phyloP scores from a whole-genome alignment of 2,329 filamentous ascomycete genomes.

The Hymenoscyphus repandus region DNA sequence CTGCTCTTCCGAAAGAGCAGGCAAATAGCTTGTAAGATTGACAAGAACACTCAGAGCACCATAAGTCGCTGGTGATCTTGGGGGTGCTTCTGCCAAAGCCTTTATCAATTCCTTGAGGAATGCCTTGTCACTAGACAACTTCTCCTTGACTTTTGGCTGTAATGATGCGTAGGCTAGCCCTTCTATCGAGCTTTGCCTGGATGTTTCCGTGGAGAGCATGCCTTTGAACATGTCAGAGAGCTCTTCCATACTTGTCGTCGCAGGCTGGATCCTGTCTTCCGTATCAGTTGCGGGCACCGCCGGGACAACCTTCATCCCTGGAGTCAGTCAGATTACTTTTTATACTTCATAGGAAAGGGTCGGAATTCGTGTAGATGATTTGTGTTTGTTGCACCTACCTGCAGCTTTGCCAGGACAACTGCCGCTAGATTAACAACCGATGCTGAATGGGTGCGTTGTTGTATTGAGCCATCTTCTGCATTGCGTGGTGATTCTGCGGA shows the following conservation, averaged over 20 bases:
- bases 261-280: constrained; percentile 41
- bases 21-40: constrained; percentile 79
- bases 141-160: constrained; percentile 78
- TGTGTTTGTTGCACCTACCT: constrained; percentile 40
- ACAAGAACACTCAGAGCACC: constrained; percentile 79
- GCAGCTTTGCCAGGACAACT: constrained; percentile 69
- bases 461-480: constrained; percentile 28
- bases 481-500: constrained; percentile 9
- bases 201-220: constrained; percentile 57
- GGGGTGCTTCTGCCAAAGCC: constrained; percentile 51
- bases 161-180: constrained; percentile 89
- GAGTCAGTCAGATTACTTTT: constrained; percentile 30
- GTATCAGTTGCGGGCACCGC: constrained; percentile 22
- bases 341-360: constrained; percentile 18
- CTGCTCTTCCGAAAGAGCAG: constrained; percentile 78
- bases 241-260: constrained; percentile 60
- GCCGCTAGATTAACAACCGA: constrained; percentile 62
- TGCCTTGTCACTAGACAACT: constrained; percentile 60
- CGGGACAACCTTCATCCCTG: constrained; percentile 32
- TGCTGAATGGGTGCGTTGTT: constrained; percentile 45
- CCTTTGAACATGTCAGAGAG: constrained; percentile 59
- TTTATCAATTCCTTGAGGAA: constrained; percentile 68
- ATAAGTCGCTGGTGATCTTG: constrained; percentile 70
- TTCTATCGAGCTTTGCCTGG: constrained; percentile 71
- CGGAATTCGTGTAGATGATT: constrained; percentile 3